Base-by-base conservation (phyloP, 768 basidiomycete genomes). In the Phlebiopsis gigantea region DNA sequence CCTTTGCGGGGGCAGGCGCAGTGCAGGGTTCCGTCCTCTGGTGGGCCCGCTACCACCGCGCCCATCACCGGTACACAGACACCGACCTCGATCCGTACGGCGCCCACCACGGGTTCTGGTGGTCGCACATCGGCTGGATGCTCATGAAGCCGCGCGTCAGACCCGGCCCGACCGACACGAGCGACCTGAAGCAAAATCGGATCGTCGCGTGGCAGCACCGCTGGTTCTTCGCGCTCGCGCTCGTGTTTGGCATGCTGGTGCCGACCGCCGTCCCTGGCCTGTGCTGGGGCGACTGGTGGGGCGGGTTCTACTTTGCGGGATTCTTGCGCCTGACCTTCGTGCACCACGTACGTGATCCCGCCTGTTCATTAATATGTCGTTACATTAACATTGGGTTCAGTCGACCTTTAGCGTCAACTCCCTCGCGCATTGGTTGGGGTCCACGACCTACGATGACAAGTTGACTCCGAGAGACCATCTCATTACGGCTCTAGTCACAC, bases 391-490 rank as follows among this genome's bases (percentile, higher is more conserved):
- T n/a, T n/a, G n/a, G n/a, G n/a, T n/a, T n/a, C 61, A 91, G 89
- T 95, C 93, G 1, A 95, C 92, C 0, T 96, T 96, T 76, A 93
- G 93, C 65, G 93, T 97, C 70, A 98, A 97, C 73, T 97, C 94
- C 0, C 83, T 98, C 25, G 94, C 93, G 15, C 94, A 98, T 72
- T 97, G 92, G 91, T 83, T 98, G 58, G 94, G 94, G 46, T 92
- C 93, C 59, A 76, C 88, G 6, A 90, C 93, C 25, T 96, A 92
- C 66, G 93, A 97, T 72, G 91, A 94, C 81, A 95, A 93, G 75
- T 90, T 93, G 71, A 88, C 90, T 8, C 94, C 94, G 15, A 80
- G 88, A 52, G 93, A 96, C 71, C 93, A 95, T 72, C 68, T 93
- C 57, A 67, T 95, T 68, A 96, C 93, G 24, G 94, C 94, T 2